Evolutionary conservation across 1,139 yeast species (phyloP).

Genomic region (Hyphopichia pseudoburtonii): DNA sequence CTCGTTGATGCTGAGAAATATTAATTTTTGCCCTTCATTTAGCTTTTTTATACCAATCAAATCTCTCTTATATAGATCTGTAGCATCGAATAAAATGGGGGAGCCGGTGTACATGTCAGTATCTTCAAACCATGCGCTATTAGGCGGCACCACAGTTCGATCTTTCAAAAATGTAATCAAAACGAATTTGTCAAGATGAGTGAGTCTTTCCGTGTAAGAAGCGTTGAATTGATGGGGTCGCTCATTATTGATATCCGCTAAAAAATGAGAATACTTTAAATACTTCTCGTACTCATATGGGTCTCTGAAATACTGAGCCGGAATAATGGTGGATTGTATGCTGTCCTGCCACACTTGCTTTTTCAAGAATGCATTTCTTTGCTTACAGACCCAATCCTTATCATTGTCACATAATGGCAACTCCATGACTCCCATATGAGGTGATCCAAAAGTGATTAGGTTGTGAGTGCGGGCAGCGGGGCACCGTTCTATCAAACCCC

Average conservation of each 20-base stretch:
- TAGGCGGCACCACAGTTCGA: constrained; percentile 69
- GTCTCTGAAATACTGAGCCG: constrained; percentile 77
- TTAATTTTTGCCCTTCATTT: constrained; percentile 41
- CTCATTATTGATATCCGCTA: constrained; percentile 73
- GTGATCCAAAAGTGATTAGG: constrained; percentile 76
- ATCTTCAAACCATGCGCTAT: constrained; percentile 68
- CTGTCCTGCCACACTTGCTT: constrained; percentile 60
- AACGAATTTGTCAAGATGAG: constrained; percentile 50
- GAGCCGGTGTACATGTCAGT: constrained; percentile 43
- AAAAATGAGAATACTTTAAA: constrained; percentile 48
- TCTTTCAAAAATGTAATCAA: constrained; percentile 62
- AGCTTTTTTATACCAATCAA: constrained; percentile 59
- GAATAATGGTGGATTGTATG: constrained; percentile 58
- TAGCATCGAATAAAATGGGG: constrained; percentile 46
- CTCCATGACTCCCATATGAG: constrained; percentile 76
- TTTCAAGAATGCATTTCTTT: constrained; percentile 54
- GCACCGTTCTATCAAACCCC: constrained; percentile 66
- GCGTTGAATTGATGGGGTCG: constrained; percentile 20
- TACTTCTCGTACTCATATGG: constrained; percentile 48
- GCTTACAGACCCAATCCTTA: constrained; percentile 61
- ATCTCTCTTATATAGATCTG: constrained; percentile 52
- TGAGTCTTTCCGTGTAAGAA: constrained; percentile 44
- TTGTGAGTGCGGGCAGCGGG: constrained; percentile 47
- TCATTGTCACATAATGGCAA: constrained; percentile 58
- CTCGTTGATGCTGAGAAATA: constrained; percentile 55